Evolutionary conservation across 1,284 basidiomycete genomes (phyloP), one percentile per base, ranked within the genome.

Genomic region (Puccinia hordei): DNA sequence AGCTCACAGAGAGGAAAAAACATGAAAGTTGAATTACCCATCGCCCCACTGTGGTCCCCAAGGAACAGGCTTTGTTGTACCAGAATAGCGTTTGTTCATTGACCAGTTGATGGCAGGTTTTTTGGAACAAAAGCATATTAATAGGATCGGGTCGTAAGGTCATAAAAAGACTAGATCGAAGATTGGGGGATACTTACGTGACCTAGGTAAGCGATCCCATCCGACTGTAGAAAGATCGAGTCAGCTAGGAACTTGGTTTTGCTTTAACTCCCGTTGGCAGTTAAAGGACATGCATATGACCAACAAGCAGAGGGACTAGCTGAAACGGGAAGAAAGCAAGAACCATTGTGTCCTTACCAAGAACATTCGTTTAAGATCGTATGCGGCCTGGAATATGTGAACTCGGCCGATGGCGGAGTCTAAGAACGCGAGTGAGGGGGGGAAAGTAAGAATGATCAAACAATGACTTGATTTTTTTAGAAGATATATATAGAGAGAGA

Each of bases 1-100:
- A 19, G 35, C n/a, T 19, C 17, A 41, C 38, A 41, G 38, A 10
- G 27, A 22, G 27, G 41, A 38, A 38, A 30, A 71, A 15, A 71
- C 17, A 71, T 4, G 53, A 24, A 59, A 19, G 24, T n/a, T 13
- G 22, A 63, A 53, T 27, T 51, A 72, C 77, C 77, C 77, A 27
- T 72, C 55, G 13, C 77, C 77, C 77, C 77, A 79, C 19, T 35
- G 41, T 12, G 30, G 77, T 19, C 77, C 77, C 77, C 77, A 79
- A 49, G 68, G 66, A 44, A 79, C 35, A 30, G 77, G 77, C 77
- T 79, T 30, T 3, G n/a, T n/a, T n/a, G 22, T 19, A 17, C 46
- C n/a, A 10, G 46, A 24, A 24, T 53, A 71, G 44, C 44, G 12
- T 41, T 66, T 17, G 8, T 66, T 33, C 5, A 8, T 65, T 65